Conservation (phyloP, 495 filamentous ascomycete genomes). For the Penicillium psychrofluorescens region DNA sequence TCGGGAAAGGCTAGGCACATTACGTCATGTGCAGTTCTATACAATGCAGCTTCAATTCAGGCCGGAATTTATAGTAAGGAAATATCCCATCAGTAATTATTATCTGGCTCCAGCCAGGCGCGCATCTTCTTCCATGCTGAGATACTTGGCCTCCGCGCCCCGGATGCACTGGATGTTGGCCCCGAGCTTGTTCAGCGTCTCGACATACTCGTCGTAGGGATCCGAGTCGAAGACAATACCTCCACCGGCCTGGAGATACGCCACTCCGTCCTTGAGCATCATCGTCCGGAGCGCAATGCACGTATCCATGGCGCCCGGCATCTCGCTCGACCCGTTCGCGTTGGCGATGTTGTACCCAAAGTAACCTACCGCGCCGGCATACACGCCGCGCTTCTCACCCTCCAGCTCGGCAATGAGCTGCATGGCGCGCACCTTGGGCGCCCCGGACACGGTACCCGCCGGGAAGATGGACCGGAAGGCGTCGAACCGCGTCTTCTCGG, state of each 20-base stretch:
- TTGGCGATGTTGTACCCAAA: slow-evolving; percentile 38
- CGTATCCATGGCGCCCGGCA: slow-evolving; percentile 91
- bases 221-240: slow-evolving; percentile 97
- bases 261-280: slow-evolving; percentile 83
- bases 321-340: slow-evolving; percentile 27
- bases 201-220: slow-evolving; percentile 86
- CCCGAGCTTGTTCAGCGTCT: slow-evolving; percentile 94
- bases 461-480: slow-evolving; percentile 96
- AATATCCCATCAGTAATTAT: too few species aligned
- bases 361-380: slow-evolving; percentile 95
- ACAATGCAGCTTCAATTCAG: too few species aligned
- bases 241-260: slow-evolving; percentile 92
- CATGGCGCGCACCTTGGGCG: slow-evolving; percentile 95
- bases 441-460: slow-evolving; percentile 87
- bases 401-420: slow-evolving; percentile 93
- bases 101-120: neutral
- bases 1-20: too few species aligned
- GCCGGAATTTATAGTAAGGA: too few species aligned
- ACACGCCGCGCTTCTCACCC: slow-evolving; percentile 86
- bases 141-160: slow-evolving; percentile 71
- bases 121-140: slow-evolving; percentile 34
- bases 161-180: slow-evolving; percentile 84
- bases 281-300: slow-evolving; percentile 98
- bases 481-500: slow-evolving; percentile 84
- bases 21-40: too few species aligned